Evolutionary conservation across 2,329 filamentous ascomycete species (phyloP).

Genomic region (Fusarium penzigii): DNA sequence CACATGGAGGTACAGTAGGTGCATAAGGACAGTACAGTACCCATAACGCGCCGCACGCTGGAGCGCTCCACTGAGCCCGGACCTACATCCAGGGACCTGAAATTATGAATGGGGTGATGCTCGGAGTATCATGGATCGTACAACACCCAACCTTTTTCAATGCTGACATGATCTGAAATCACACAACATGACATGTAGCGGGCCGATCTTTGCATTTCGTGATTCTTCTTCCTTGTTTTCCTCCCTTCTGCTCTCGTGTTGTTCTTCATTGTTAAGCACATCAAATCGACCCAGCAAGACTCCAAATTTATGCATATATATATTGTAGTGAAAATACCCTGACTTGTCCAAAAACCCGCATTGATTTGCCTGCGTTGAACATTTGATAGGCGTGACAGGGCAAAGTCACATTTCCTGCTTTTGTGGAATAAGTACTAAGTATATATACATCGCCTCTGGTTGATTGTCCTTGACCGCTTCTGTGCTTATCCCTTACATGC

Average conservation of each 20-base stretch:
- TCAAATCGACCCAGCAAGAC: not conserved
- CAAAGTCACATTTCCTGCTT: not conserved
- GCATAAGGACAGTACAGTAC: too few relatives aligned
- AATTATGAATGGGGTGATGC: not conserved
- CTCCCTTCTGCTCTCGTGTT: not conserved
- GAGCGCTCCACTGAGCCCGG: not conserved
- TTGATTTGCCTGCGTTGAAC: not conserved
- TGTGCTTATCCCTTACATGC: too few relatives aligned
- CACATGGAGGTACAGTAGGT: too few relatives aligned
- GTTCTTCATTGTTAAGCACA: not conserved
- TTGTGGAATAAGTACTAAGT: too few relatives aligned
- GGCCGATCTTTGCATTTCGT: not conserved
- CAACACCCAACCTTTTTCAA: conserved; percentile 7
- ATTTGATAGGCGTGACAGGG: not conserved
- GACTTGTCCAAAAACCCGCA: too few relatives aligned
- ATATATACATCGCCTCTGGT: not conserved
- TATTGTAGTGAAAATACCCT: too few relatives aligned
- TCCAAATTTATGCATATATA: not conserved
- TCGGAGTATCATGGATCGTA: not conserved
- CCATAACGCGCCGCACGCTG: too few relatives aligned
- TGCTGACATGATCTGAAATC: conserved; percentile 21
- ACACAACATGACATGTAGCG: conserved; percentile 8
- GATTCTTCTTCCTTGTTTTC: not conserved
- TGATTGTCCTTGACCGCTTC: conserved; percentile 8
- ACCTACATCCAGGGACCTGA: not conserved